These are phyloP conservation scores for Pyrenula massariospora DNA, from an alignment of 495 filamentous ascomycete genomes.

Conservation along the genomic window DNA sequence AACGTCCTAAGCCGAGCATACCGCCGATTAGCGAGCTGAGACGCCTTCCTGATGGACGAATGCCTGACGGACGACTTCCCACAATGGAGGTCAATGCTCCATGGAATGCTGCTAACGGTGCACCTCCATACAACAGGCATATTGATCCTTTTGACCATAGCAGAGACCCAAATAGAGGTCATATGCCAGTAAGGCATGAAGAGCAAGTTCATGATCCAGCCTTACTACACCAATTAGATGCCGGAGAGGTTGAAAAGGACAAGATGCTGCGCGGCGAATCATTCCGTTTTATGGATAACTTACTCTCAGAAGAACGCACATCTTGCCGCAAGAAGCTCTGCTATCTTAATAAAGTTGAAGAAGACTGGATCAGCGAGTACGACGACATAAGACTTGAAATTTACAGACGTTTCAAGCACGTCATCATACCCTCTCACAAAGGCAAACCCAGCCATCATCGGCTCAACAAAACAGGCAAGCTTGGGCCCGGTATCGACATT, in stretches of 20 bases:
- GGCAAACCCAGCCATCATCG: constrained; percentile 30
- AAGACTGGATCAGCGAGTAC: constrained; percentile 59
- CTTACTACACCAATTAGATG: background rate
- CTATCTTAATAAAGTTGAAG: constrained; percentile 82
- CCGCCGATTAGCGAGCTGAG: background rate
- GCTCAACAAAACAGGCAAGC: constrained; percentile 35
- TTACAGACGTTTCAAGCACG: constrained; percentile 51
- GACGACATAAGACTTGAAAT: constrained; percentile 74
- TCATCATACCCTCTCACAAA: constrained; percentile 30
- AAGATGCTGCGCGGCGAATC: constrained; percentile 84
- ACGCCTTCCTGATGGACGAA: background rate
- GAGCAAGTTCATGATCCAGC: background rate
- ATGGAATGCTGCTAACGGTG: background rate
- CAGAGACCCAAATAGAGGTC: background rate
- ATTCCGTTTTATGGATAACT: constrained; percentile 66
- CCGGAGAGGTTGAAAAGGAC: constrained; percentile 67
- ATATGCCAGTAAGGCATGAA: background rate
- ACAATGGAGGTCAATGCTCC: background rate
- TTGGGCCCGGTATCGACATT: constrained; percentile 67
- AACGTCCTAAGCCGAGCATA: background rate
- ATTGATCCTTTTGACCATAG: background rate
- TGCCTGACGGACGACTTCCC: background rate
- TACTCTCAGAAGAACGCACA: constrained; percentile 77
- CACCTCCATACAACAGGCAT: background rate
- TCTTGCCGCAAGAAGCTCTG: constrained; percentile 73